A percentile compares a stretch with the other conserved stretches of the same genome.
Evolutionary conservation across 495 filamentous ascomycete species (phyloP).

Genomic region (Letharia lupina): DNA sequence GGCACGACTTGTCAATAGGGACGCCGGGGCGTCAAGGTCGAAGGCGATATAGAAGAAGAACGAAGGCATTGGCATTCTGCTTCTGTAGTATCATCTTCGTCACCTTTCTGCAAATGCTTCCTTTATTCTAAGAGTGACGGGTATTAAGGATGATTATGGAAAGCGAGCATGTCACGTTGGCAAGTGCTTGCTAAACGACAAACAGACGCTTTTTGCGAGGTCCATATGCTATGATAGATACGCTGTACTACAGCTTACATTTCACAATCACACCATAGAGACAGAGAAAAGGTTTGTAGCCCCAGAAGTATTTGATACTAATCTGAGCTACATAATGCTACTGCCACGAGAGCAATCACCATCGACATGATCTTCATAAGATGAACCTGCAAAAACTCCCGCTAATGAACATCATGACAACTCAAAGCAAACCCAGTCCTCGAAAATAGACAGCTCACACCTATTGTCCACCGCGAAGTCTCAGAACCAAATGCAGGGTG

Average conservation of each 20-base stretch:
- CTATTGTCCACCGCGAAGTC: slow-evolving; percentile 78
- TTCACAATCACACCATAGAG: neutral
- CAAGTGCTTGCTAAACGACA: neutral
- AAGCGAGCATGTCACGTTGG: neutral
- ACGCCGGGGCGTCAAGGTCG: slow-evolving; percentile 46
- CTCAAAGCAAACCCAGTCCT: neutral
- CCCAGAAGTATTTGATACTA: slow-evolving; percentile 17
- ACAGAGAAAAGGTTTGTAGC: neutral
- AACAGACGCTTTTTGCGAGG: neutral
- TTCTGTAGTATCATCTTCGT: slow-evolving; percentile 10
- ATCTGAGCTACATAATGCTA: slow-evolving; percentile 12
- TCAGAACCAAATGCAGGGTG: slow-evolving; percentile 79
- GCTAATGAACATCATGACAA: slow-evolving; percentile 19
- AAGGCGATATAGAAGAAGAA: slow-evolving; percentile 90
- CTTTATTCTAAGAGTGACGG: neutral
- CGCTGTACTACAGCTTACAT: neutral
- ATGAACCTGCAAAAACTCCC: slow-evolving; percentile 7
- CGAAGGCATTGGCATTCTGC: slow-evolving; percentile 51
- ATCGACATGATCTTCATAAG: slow-evolving; percentile 5
- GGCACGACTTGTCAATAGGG: neutral
- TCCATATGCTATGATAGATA: neutral
- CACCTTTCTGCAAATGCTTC: neutral
- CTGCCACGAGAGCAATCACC: slow-evolving; percentile 1
- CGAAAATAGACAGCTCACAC: neutral
- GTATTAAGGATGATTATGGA: neutral